Evolutionary conservation across 2,329 filamentous ascomycete species (phyloP).

Genomic region (Sclerotinia minor): DNA sequence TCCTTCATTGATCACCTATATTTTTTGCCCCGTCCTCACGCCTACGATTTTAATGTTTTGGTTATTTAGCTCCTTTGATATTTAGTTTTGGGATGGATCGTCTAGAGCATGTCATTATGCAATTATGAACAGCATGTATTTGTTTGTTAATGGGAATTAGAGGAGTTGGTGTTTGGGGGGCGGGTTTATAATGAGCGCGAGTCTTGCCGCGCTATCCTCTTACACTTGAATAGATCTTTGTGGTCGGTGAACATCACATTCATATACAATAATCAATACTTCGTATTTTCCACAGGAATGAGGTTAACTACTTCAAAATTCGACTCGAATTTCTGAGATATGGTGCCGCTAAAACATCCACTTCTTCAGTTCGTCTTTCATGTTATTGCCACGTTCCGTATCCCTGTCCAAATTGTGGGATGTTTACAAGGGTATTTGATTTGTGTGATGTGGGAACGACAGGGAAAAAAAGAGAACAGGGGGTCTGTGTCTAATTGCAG

Average conservation of each 20-base stretch:
- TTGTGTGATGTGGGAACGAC: not conserved
- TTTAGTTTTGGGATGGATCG: too few species aligned
- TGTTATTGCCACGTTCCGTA: not conserved
- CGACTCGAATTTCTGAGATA: too few species aligned
- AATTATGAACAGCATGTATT: not conserved
- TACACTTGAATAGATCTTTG: too few species aligned
- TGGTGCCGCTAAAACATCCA: not conserved
- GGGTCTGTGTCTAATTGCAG: not conserved
- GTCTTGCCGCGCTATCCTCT: not conserved
- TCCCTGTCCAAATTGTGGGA: slow-evolving; percentile 2
- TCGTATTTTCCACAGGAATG: too few species aligned
- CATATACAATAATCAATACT: too few species aligned
- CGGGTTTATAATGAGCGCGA: not conserved
- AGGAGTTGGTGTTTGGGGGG: not conserved
- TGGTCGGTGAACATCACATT: too few species aligned
- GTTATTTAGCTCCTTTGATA: not conserved
- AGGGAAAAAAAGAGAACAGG: not conserved
- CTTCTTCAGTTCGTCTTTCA: too few species aligned
- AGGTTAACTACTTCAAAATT: too few species aligned
- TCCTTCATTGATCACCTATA: slow-evolving; percentile 12
- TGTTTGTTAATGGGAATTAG: not conserved
- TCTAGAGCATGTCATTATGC: not conserved
- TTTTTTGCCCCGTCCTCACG: not conserved
- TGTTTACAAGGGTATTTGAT: not conserved
- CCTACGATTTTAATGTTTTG: not conserved